phyloP scores from a whole-genome alignment of 2,329 filamentous ascomycete species.

The Dactylellina sp. region DNA sequence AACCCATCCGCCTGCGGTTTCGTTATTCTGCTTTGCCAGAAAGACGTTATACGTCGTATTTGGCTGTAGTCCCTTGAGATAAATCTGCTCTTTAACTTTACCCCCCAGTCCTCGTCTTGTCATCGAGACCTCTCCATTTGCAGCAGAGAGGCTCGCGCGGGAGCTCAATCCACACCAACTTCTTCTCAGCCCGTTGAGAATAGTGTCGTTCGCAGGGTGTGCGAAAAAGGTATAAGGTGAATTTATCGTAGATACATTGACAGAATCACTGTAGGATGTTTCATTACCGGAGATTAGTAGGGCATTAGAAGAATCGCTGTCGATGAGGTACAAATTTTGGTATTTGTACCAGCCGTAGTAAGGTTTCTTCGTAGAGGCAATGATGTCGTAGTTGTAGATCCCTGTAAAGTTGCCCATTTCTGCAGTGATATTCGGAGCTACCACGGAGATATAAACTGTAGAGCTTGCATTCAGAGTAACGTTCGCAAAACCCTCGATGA shows the following conservation, averaged over 20 bases:
- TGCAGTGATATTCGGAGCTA: slow-evolving; percentile 73
- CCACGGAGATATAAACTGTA: slow-evolving; percentile 81
- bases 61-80: slow-evolving; percentile 74
- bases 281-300: slow-evolving; percentile 82
- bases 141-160: slow-evolving; percentile 73
- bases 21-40: slow-evolving; percentile 65
- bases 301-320: slow-evolving; percentile 82
- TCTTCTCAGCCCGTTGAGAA: slow-evolving; percentile 76
- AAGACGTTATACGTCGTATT: slow-evolving; percentile 53
- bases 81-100: slow-evolving; percentile 87
- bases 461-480: slow-evolving; percentile 72
- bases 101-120: slow-evolving; percentile 75
- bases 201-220: slow-evolving; percentile 70
- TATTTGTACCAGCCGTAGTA: slow-evolving; percentile 76
- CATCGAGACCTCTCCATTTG: slow-evolving; percentile 73
- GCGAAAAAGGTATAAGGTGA: slow-evolving; percentile 83
- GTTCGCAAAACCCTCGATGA: slow-evolving; percentile 78
- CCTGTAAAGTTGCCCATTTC: slow-evolving; percentile 70
- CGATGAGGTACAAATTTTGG: slow-evolving; percentile 79
- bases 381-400: slow-evolving; percentile 82
- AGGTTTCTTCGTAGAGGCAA: slow-evolving; percentile 80
- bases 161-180: slow-evolving; percentile 84
- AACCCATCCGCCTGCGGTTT: slow-evolving; percentile 77
- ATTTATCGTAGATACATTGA: slow-evolving; percentile 64
- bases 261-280: slow-evolving; percentile 67